Conservation (phyloP, 2,329 filamentous ascomycete genomes). For the Aspergillus persii region DNA sequence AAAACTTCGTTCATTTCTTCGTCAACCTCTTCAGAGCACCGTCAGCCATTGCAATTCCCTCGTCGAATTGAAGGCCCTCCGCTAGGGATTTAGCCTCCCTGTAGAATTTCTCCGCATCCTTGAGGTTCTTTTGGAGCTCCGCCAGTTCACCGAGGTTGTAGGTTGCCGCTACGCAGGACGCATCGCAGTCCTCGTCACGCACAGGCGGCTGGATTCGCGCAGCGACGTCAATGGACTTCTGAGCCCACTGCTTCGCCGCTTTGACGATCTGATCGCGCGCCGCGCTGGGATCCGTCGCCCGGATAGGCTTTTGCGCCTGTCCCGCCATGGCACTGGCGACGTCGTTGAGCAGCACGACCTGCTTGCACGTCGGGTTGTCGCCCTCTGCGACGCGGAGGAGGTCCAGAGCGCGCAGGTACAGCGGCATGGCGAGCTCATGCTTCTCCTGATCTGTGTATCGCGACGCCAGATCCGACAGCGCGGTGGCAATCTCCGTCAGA, state of each 20-base stretch:
- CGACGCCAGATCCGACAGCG: constrained; percentile 63
- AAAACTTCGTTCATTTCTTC: constrained; percentile 13
- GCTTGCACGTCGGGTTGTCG: constrained; percentile 64
- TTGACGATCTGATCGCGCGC: constrained; percentile 63
- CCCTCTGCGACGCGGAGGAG: constrained; percentile 54
- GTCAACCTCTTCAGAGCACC: constrained; percentile 31
- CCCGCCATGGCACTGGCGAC: constrained; percentile 49
- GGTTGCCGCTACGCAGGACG: constrained; percentile 78
- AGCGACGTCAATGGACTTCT: constrained; percentile 69
- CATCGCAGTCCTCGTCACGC: constrained; percentile 75
- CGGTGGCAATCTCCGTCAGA: constrained; percentile 36
- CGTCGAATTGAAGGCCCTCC: constrained; percentile 42
- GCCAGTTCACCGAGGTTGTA: constrained; percentile 85
- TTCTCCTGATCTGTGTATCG: constrained; percentile 72
- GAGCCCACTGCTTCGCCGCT: constrained; percentile 74
- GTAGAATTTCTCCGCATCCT: constrained; percentile 67
- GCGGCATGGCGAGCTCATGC: constrained; percentile 77
- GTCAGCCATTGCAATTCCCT: constrained; percentile 31
- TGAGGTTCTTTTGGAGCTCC: constrained; percentile 65
- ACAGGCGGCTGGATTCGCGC: constrained; percentile 63
- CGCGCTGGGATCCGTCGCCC: constrained; percentile 37
- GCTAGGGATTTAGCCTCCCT: constrained; percentile 63
- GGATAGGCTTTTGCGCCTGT: constrained; percentile 30
- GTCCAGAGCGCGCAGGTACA: constrained; percentile 81
- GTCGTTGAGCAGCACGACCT: constrained; percentile 68